Evolutionary conservation across 2,329 filamentous ascomycete genomes (phyloP).

Genomic region (Calonectria honghensis): DNA sequence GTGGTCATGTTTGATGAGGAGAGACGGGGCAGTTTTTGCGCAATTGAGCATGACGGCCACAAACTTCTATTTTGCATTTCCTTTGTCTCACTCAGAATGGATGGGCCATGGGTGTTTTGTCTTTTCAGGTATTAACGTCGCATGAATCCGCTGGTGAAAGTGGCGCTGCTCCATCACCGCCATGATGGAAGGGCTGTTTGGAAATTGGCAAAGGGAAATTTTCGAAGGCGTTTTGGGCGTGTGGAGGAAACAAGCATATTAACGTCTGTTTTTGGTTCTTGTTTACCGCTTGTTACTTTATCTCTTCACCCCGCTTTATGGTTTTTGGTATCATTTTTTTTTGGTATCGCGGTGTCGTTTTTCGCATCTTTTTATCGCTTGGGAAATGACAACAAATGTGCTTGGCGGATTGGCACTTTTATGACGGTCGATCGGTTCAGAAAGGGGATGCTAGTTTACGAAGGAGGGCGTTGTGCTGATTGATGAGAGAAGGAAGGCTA

Average conservation of each 20-base stretch:
- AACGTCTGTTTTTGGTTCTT: slow-evolving; percentile 16
- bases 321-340: slow-evolving; percentile 15
- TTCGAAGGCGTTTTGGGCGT: slow-evolving; percentile 35
- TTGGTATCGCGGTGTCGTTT: slow-evolving; percentile 6
- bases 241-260: slow-evolving; percentile 36
- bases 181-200: slow-evolving; percentile 27
- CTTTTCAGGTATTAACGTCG: slow-evolving; percentile 28
- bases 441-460: slow-evolving; percentile 32
- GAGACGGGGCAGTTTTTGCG: slow-evolving; percentile 6
- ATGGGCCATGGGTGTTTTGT: slow-evolving; percentile 22
- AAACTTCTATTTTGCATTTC: slow-evolving; percentile 32
- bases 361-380: slow-evolving; percentile 16
- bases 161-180: slow-evolving; percentile 21
- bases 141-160: slow-evolving; percentile 28
- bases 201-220: slow-evolving; percentile 33
- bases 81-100: slow-evolving; percentile 34
- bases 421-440: slow-evolving; percentile 40
- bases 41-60: slow-evolving; percentile 17
- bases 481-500: slow-evolving; percentile 7
- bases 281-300: slow-evolving; percentile 22
- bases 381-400: slow-evolving; percentile 15
- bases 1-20: slow-evolving; percentile 27
- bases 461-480: slow-evolving; percentile 19
- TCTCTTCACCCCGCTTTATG: slow-evolving; percentile 21
- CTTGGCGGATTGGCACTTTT: slow-evolving; percentile 35